These are phyloP conservation scores for Cytospora leucostoma DNA, from an alignment of 2,329 filamentous ascomycete genomes.

Conservation along the genomic window DNA sequence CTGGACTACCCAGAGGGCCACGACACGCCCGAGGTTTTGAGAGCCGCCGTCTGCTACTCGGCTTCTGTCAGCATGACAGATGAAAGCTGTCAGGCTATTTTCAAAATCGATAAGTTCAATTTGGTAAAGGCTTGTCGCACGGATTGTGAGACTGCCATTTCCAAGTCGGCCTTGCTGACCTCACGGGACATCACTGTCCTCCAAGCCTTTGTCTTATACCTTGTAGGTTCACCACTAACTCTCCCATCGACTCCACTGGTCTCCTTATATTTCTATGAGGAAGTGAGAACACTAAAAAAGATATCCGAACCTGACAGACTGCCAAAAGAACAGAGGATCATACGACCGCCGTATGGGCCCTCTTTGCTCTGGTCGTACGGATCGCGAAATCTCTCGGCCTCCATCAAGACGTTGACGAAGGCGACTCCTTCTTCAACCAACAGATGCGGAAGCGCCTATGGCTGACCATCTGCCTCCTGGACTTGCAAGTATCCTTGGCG, in stretches of 20 bases:
- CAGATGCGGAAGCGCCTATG: slow-evolving; percentile 32
- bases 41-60: slow-evolving; percentile 32
- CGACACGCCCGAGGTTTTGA: slow-evolving; percentile 26
- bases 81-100: slow-evolving; percentile 29
- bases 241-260: not conserved
- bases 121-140: slow-evolving; percentile 26
- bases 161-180: slow-evolving; percentile 31
- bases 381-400: slow-evolving; percentile 34
- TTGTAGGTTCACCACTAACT: slow-evolving; percentile 26
- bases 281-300: too few species aligned
- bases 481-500: slow-evolving; percentile 30
- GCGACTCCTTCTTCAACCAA: slow-evolving; percentile 31
- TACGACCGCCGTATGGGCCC: slow-evolving; percentile 35
- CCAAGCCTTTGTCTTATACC: slow-evolving; percentile 37
- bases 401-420: slow-evolving; percentile 16
- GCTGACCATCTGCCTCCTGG: slow-evolving; percentile 33
- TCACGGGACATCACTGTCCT: slow-evolving; percentile 35
- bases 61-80: slow-evolving; percentile 34
- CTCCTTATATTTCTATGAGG: not conserved
- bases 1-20: slow-evolving; percentile 32
- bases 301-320: too few species aligned
- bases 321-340: slow-evolving; percentile 33
- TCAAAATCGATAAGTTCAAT: slow-evolving; percentile 24
- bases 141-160: slow-evolving; percentile 31
- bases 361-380: slow-evolving; percentile 35